Base-by-base conservation (phyloP, 805 yeast genomes). In the Geotrichum ghanense region DNA sequence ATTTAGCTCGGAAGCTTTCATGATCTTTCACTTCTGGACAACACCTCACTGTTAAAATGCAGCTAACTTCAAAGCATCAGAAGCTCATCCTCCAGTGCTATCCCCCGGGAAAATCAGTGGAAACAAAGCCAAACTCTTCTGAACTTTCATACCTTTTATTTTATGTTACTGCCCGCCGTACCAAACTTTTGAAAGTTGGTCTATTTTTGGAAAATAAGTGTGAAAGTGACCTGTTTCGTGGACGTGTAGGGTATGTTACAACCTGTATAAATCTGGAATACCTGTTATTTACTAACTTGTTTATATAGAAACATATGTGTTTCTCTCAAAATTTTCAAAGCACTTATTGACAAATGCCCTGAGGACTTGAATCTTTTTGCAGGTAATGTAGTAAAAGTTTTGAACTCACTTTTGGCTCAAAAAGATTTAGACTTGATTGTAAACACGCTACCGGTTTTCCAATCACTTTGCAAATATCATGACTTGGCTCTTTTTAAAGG, bases 111-210 rank as follows among this genome's bases (percentile, higher is more conserved):
- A 73, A 86, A 51, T 81, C 79, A 4, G 74, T 75, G 3, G 97
- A 89, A 58, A 89, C 88, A 67, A 81, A 83, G 57, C 95, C 98
- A 14, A 89, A 90, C 62, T 79, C 95, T 2, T 86, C 95, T 19
- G 97, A 92, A 62, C 72, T 94, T 42, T 82, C 94, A 49, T 87
- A 88, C 60, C 70, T 90, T 54, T 67, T 90, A 25, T 90, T 83
- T 68, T 90, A 90, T 62, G 95, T 95, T 17, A 79, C 94, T 37
- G 82, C 96, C 3, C 72, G 97, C 56, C 72, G 96, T 47, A 81
- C 87, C 24, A 90, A 92, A 62, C 70, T 92, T 51, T 92, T 84
- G 55, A 90, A 90, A 58, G 95, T 90, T 17, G 83, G 87, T 21
- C 67, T 68, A 3, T 85, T 80, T 60, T 62, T 90, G 45, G 73